Evolutionary conservation across 148 eudicot species (phyloP).

Genomic region (Camellia sinensis): DNA sequence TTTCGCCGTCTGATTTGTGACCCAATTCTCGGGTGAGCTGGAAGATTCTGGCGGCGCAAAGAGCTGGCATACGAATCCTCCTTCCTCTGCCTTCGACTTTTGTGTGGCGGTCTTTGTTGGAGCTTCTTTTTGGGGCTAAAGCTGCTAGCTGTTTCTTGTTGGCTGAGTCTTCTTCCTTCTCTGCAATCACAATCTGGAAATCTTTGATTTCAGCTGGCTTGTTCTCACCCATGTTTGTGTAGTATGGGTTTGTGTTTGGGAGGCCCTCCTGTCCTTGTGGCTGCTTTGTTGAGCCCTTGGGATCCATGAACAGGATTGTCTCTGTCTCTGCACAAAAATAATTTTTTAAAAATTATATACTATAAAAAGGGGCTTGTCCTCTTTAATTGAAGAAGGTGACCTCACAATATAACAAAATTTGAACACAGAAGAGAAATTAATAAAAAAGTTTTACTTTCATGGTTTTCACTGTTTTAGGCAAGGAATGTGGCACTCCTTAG

Average conservation of each 20-base stretch:
- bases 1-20: slow-evolving; percentile 77
- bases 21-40: slow-evolving; percentile 74
- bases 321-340: background rate
- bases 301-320: slow-evolving; percentile 42
- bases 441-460: background rate
- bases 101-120: slow-evolving; percentile 76
- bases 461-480: slow-evolving; percentile 26
- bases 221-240: slow-evolving; percentile 24
- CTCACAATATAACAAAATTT: background rate
- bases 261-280: slow-evolving; percentile 13
- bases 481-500: background rate
- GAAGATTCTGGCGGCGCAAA: slow-evolving; percentile 77
- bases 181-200: slow-evolving; percentile 42
- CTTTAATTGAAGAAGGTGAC: slow-evolving; percentile 24
- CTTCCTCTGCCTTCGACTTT: slow-evolving; percentile 84
- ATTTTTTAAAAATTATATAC: background rate
- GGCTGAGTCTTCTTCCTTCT: slow-evolving; percentile 27
- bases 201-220: slow-evolving; percentile 43
- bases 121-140: slow-evolving; percentile 54
- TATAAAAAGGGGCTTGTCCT: background rate
- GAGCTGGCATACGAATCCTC: slow-evolving; percentile 77
- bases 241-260: background rate
- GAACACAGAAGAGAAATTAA: too few relatives aligned
- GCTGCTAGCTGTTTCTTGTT: slow-evolving; percentile 22
- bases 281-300: slow-evolving; percentile 48